phyloP scores from a whole-genome alignment of 441 rosid genomes.

The Erodium trifolium region DNA sequence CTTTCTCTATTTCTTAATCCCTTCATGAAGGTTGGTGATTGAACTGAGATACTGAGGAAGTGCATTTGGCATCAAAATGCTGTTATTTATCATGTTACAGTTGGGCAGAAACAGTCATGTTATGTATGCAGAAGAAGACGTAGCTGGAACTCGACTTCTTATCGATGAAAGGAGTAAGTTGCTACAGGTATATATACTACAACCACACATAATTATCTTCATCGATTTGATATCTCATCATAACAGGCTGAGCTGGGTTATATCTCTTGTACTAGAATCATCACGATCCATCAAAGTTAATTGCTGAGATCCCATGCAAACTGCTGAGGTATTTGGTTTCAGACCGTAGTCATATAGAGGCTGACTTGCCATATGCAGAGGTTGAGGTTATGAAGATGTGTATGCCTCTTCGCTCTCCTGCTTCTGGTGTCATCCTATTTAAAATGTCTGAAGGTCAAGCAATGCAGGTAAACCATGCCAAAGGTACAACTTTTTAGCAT shows the following conservation, averaged over 20 bases:
- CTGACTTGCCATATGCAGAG: slow-evolving; percentile 91
- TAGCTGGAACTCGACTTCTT: slow-evolving; percentile 99
- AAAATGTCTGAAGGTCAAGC: slow-evolving; percentile 99
- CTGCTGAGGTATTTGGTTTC: slow-evolving; percentile 84
- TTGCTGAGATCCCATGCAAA: slow-evolving; percentile 99
- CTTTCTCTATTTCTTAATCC: not conserved
- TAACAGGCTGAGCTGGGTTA: slow-evolving; percentile 15
- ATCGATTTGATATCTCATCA: not conserved
- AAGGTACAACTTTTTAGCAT: slow-evolving; percentile 9
- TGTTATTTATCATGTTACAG: slow-evolving; percentile 34
- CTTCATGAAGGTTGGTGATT: not conserved
- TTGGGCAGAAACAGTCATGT: slow-evolving; percentile 99
- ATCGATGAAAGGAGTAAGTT: slow-evolving; percentile 99
- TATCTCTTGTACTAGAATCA: slow-evolving; percentile 49
- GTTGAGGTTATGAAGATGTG: slow-evolving; percentile 99
- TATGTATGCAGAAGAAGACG: slow-evolving; percentile 99
- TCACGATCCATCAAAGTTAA: slow-evolving; percentile 95
- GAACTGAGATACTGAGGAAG: not conserved
- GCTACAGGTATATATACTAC: slow-evolving; percentile 51
- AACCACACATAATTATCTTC: slow-evolving; percentile 11
- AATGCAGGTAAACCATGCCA: slow-evolving; percentile 66
- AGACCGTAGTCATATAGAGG: slow-evolving; percentile 87
- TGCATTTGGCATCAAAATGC: not conserved
- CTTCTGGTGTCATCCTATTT: slow-evolving; percentile 80
- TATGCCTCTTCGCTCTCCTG: slow-evolving; percentile 99